phyloP scores from a whole-genome alignment of 1,284 basidiomycete species.

The Athelia psychrophila region DNA sequence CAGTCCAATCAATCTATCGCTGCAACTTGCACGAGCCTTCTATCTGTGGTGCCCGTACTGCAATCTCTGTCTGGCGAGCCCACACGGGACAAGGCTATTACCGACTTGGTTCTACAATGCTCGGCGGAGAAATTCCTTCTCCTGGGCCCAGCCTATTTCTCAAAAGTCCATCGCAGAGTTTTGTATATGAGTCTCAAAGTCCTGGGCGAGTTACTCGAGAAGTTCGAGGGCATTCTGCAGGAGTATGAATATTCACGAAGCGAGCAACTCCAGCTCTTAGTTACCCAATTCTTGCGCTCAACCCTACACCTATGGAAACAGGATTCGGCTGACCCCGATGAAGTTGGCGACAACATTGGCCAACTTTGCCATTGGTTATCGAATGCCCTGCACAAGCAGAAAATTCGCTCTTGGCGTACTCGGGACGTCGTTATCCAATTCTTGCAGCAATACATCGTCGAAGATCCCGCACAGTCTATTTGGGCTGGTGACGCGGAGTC shows the following conservation, averaged over 20 bases:
- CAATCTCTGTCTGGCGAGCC: conserved; percentile 54
- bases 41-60: conserved; percentile 56
- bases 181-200: conserved; percentile 52
- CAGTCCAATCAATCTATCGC: conserved; percentile 30
- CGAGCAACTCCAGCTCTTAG: conserved; percentile 51
- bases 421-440: conserved; percentile 68
- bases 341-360: conserved; percentile 44
- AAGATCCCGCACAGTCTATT: conserved; percentile 54
- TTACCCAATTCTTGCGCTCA: conserved; percentile 62
- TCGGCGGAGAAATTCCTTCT: conserved; percentile 53
- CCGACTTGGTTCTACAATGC: conserved; percentile 54
- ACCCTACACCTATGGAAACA: conserved; percentile 68
- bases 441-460: conserved; percentile 59
- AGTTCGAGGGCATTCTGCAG: conserved; percentile 50
- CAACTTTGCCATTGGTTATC: conserved; percentile 55
- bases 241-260: conserved; percentile 60
- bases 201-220: conserved; percentile 51
- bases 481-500: conserved; percentile 41
- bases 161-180: conserved; percentile 49
- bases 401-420: conserved; percentile 62
- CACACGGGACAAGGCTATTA: conserved; percentile 62
- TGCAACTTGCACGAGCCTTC: conserved; percentile 51
- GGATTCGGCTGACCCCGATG: conserved; percentile 28
- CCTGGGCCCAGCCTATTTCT: conserved; percentile 55
- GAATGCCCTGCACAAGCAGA: conserved; percentile 36